Conservation (phyloP, 108 stramenopile genomes). For the Skeletonema tropicum region DNA sequence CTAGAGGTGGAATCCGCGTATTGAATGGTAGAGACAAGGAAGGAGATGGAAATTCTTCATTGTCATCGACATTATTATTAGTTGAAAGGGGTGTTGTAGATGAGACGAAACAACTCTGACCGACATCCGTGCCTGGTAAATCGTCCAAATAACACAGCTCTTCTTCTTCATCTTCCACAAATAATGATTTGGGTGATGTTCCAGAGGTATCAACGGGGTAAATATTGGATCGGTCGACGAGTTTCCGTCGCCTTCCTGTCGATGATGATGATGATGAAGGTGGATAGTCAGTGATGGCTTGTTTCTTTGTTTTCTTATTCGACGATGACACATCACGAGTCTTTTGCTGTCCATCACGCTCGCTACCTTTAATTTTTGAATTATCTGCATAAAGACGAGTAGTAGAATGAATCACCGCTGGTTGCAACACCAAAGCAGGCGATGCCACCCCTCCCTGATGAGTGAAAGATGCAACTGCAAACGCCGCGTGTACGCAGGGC, state of each 20-base stretch:
- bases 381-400: no score
- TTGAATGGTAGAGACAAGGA: no score
- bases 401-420: no score
- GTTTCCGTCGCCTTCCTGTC: slow-evolving; percentile 4
- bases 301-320: background rate
- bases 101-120: slow-evolving; percentile 23
- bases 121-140: slow-evolving; percentile 10
- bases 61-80: background rate
- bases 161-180: slow-evolving; percentile 5
- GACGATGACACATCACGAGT: no score
- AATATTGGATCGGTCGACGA: background rate
- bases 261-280: slow-evolving; percentile 1
- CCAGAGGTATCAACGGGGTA: background rate
- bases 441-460: no score
- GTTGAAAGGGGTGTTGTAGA: background rate
- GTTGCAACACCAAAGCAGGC: no score
- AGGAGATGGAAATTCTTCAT: background rate
- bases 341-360: no score
- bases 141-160: slow-evolving; percentile 18
- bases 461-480: no score
- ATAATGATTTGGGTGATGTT: background rate
- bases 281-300: background rate
- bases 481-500: no score
- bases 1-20: no score
- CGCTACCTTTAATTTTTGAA: no score